Percentiles rank a stretch among this genome's conserved stretches.
Evolutionary conservation across 2,329 filamentous ascomycete species (phyloP).

Genomic region (Aspergillus pseudoterreus): DNA sequence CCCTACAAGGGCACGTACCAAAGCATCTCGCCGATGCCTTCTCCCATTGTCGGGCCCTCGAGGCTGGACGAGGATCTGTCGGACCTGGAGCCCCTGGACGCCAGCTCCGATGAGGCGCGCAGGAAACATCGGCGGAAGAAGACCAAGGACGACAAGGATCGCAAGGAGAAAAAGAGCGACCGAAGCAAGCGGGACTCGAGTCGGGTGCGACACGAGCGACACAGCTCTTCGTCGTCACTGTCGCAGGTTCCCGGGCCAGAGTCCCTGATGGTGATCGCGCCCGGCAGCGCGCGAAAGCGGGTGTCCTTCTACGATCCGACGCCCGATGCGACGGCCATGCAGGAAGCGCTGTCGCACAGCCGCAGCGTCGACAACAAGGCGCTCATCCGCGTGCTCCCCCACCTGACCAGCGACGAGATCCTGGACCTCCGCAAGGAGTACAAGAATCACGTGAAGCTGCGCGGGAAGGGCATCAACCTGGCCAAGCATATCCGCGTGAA

Average conservation of each 20-base stretch:
- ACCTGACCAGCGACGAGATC: constrained; percentile 81
- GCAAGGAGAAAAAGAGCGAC: constrained; percentile 25
- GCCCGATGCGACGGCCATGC: constrained; percentile 72
- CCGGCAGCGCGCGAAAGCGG: constrained; percentile 52
- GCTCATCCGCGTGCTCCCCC: constrained; percentile 79
- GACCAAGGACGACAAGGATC: constrained; percentile 29
- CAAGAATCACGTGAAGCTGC: constrained; percentile 76
- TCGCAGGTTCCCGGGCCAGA: constrained; percentile 24
- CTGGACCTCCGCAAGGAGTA: constrained; percentile 83
- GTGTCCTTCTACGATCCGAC: constrained; percentile 80
- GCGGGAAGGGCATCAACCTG: constrained; percentile 47
- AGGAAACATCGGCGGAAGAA: constrained; percentile 25
- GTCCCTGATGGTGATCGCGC: constrained; percentile 43
- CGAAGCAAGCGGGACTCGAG: constrained; percentile 20
- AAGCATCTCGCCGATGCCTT: constrained; percentile 90
- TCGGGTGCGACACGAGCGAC: constrained; percentile 23
- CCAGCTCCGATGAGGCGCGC: constrained; percentile 24
- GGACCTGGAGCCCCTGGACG: constrained; percentile 46
- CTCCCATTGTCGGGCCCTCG: constrained; percentile 62
- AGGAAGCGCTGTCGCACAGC: constrained; percentile 67
- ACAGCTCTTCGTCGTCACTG: constrained; percentile 15
- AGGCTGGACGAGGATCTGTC: constrained; percentile 54
- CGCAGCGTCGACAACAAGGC: constrained; percentile 65
- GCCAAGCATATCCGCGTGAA: constrained; percentile 50
- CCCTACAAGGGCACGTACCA: constrained; percentile 93